phyloP scores from a whole-genome alignment of 768 basidiomycete species.

The Tremella fuciformis region DNA sequence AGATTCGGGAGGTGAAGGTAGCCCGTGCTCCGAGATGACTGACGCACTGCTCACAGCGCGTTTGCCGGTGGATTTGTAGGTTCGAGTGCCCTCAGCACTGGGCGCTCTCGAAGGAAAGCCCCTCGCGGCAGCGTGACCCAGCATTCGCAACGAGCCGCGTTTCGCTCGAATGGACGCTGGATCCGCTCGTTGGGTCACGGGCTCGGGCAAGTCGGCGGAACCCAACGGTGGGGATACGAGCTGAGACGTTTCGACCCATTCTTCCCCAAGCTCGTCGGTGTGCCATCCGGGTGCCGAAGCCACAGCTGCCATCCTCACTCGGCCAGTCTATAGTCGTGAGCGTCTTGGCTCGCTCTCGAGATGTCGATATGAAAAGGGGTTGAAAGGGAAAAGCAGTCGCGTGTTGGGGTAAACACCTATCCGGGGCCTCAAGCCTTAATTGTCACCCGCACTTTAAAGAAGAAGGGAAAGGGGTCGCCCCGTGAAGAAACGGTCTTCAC shows the following conservation, averaged over 20 bases:
- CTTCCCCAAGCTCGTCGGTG: conserved; percentile 80
- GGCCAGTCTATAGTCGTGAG: neutral
- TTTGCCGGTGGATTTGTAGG: conserved; percentile 19
- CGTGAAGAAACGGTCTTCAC: conserved; percentile 5
- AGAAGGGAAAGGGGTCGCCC: neutral
- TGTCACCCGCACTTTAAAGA: conserved; percentile 2
- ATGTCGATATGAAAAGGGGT: neutral
- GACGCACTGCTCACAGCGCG: conserved; percentile 16
- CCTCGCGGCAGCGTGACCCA: conserved; percentile 39
- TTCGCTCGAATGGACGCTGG: conserved; percentile 33
- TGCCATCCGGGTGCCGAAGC: conserved; percentile 46
- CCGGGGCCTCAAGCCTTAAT: neutral
- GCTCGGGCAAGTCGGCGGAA: conserved; percentile 47
- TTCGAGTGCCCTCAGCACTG: conserved; percentile 4
- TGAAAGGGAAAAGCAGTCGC: conserved; percentile 11
- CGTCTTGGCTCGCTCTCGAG: too few species aligned
- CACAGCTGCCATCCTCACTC: conserved; percentile 3
- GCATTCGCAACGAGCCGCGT: conserved; percentile 36
- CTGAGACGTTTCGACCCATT: conserved; percentile 68
- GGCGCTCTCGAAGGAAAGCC: conserved; percentile 25
- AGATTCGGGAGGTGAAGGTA: conserved; percentile 35
- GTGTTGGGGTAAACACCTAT: conserved; percentile 22
- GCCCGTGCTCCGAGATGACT: conserved; percentile 12
- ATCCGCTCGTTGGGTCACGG: conserved; percentile 6
- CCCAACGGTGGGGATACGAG: conserved; percentile 41